Conservation (phyloP, 2,329 filamentous ascomycete species). For the Pezicula neosporulosa region DNA sequence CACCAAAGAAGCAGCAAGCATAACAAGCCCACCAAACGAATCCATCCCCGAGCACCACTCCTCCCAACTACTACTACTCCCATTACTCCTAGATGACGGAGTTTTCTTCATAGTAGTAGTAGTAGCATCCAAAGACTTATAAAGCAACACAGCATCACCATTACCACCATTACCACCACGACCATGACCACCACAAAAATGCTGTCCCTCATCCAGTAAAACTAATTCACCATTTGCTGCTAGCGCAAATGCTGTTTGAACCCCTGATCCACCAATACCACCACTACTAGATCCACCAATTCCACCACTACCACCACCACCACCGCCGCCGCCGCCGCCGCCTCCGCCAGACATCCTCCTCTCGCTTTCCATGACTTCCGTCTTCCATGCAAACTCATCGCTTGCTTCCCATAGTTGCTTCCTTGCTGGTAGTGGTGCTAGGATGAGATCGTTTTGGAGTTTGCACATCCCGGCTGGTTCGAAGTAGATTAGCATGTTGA, state of each 20-base stretch:
- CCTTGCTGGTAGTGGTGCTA: conserved; percentile 39
- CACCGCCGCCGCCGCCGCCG: too few relatives aligned
- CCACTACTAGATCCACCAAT: too few relatives aligned
- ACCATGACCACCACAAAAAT: conserved; percentile 23
- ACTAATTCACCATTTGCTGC: conserved; percentile 30
- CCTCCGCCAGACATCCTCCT: too few relatives aligned
- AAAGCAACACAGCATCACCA: conserved; percentile 16
- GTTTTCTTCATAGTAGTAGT: too few relatives aligned
- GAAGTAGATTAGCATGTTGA: conserved; percentile 40
- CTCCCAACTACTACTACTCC: too few relatives aligned
- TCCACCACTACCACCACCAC: too few relatives aligned
- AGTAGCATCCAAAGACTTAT: conserved; percentile 12
- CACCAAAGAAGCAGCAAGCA: conserved; percentile 38
- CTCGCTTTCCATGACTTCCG: too few relatives aligned
- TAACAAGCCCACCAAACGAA: conserved; percentile 39
- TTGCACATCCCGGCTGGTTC: conserved; percentile 35
- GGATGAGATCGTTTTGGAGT: conserved; percentile 29
- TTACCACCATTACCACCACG: too few relatives aligned
- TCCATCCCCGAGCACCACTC: conserved; percentile 44
- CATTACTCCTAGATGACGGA: too few relatives aligned
- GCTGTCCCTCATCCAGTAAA: conserved; percentile 22
- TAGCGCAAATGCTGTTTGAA: conserved; percentile 26
- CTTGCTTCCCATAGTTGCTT: conserved; percentile 41
- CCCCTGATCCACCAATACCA: conserved; percentile 16
- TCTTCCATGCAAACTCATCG: conserved; percentile 31